Evolutionary conservation across 371 early-diverging fungal genomes (phyloP).

Genomic region (Circinella minor): DNA sequence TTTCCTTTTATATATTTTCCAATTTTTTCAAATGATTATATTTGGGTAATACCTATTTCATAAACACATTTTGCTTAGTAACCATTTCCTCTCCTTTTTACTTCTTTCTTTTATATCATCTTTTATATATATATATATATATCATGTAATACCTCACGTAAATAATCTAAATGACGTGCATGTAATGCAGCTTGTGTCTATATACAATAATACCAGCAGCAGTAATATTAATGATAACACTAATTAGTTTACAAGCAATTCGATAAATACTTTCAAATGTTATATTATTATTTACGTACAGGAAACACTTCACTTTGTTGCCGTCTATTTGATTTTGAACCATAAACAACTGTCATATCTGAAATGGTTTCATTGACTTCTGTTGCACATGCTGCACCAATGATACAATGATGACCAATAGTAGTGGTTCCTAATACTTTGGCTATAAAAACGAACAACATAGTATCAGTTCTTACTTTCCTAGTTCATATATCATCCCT

Average conservation of each 20-base stretch:
- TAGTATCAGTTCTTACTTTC: too few species aligned
- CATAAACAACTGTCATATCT: slow-evolving; percentile 74
- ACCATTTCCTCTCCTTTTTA: neutral
- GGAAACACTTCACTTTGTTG: slow-evolving; percentile 45
- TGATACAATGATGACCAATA: slow-evolving; percentile 75
- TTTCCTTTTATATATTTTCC: slow-evolving; percentile 17
- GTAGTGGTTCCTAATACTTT: slow-evolving; percentile 62
- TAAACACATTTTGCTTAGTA: neutral
- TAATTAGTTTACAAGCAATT: neutral
- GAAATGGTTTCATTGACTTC: slow-evolving; percentile 65
- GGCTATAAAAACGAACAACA: slow-evolving; percentile 36
- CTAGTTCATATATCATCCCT: too few species aligned
- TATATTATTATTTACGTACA: slow-evolving; percentile 13
- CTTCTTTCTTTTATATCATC: neutral
- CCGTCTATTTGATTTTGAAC: slow-evolving; percentile 62
- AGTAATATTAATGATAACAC: neutral
- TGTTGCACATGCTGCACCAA: slow-evolving; percentile 75
- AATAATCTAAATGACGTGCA: slow-evolving; percentile 75
- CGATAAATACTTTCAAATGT: too few species aligned
- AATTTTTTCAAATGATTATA: slow-evolving; percentile 64
- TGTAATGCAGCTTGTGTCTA: slow-evolving; percentile 67
- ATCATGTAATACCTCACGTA: slow-evolving; percentile 48
- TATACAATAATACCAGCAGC: too few species aligned
- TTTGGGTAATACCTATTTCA: slow-evolving; percentile 57
- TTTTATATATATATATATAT: neutral